Evolutionary conservation across 805 yeast genomes (phyloP).

Genomic region (Metschnikowia drakensbergensis): DNA sequence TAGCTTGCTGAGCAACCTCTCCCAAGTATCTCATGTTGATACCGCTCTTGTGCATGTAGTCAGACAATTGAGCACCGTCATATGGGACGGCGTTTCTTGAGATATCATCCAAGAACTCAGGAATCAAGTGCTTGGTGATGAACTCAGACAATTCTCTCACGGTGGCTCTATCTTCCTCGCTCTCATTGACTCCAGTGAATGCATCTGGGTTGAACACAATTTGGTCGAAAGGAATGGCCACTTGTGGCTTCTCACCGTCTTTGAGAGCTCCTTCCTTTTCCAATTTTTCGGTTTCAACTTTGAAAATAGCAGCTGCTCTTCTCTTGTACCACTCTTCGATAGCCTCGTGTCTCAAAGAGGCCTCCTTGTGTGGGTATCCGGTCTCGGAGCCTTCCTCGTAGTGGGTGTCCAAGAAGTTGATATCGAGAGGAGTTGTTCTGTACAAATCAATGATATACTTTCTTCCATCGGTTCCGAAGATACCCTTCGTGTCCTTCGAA

Average conservation of each 20-base stretch:
- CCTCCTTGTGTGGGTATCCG: constrained; percentile 81
- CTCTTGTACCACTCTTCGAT: constrained; percentile 85
- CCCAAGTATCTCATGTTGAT: constrained; percentile 89
- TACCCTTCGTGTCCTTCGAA: constrained; percentile 80
- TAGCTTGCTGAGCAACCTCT: constrained; percentile 40
- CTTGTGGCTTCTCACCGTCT: constrained; percentile 44
- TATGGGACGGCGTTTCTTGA: constrained; percentile 61
- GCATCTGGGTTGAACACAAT: constrained; percentile 80
- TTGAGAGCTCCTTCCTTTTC: constrained; percentile 34
- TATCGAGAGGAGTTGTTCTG: constrained; percentile 81
- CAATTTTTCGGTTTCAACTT: constrained; percentile 45
- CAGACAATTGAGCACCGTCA: constrained; percentile 74
- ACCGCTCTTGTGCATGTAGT: constrained; percentile 72
- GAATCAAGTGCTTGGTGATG: constrained; percentile 55
- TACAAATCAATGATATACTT: constrained; percentile 80
- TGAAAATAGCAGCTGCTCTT: constrained; percentile 52
- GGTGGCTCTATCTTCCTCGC: constrained; percentile 52
- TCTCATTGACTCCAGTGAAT: constrained; percentile 43
- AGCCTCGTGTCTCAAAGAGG: constrained; percentile 80
- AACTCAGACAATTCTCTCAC: constrained; percentile 69
- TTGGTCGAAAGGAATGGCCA: constrained; percentile 49
- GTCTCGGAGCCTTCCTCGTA: constrained; percentile 31
- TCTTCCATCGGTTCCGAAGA: constrained; percentile 80
- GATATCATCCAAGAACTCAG: constrained; percentile 56
- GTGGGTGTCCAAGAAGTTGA: constrained; percentile 64